Percentiles rank a stretch among this genome's conserved stretches.
phyloP scores from a whole-genome alignment of 2,329 filamentous ascomycete genomes.

The Fusarium succisae region DNA sequence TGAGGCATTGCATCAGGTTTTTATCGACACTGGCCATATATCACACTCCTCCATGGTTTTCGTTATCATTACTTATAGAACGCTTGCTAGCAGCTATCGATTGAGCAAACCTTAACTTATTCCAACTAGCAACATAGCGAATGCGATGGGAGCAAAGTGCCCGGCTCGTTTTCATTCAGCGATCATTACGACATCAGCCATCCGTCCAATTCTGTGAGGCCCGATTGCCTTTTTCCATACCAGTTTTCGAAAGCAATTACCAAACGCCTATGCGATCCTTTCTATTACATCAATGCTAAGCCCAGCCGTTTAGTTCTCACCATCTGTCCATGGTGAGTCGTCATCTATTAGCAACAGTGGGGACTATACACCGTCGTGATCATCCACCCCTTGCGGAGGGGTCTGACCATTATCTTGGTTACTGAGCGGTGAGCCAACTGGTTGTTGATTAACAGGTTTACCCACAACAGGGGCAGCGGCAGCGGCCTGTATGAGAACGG shows the following conservation, averaged over 20 bases:
- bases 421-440: neutral
- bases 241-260: neutral
- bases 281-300: neutral
- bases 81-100: neutral
- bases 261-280: neutral
- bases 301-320: neutral
- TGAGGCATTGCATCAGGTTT: neutral
- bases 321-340: neutral
- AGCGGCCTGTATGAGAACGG: neutral
- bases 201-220: constrained; percentile 7
- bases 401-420: neutral
- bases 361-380: neutral
- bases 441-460: no score
- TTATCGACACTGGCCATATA: neutral
- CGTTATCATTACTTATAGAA: neutral
- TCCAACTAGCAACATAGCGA: neutral
- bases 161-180: neutral
- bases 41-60: neutral
- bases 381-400: neutral
- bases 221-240: constrained; percentile 8
- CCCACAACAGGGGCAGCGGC: neutral
- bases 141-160: neutral
- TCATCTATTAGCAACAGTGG: neutral
- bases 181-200: neutral
- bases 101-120: neutral